These are phyloP conservation scores for Vitis hybrid DNA, from an alignment of 177 flowering plant genomes.

Conservation along the genomic window DNA sequence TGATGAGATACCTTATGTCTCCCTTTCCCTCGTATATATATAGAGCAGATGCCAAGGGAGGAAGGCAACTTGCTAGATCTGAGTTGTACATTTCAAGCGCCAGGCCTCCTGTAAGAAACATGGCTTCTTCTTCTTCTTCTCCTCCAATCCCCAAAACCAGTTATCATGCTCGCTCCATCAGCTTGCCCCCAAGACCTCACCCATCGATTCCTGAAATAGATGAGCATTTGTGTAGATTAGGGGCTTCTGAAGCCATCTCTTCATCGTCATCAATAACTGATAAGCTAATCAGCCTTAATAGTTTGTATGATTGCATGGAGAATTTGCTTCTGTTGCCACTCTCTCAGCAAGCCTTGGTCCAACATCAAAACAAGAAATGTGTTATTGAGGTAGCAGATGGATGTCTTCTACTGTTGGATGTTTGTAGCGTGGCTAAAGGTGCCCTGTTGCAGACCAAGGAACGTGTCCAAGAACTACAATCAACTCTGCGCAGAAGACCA, in stretches of 20 bases:
- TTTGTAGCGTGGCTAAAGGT: conserved; percentile 16
- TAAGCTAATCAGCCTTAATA: conserved; percentile 17
- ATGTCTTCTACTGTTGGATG: conserved; percentile 26
- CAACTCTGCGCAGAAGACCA: conserved; percentile 4
- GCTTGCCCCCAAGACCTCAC: conserved; percentile 27
- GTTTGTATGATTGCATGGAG: conserved; percentile 25
- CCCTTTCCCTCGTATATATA: not conserved
- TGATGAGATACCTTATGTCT: not conserved
- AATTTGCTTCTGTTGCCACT: conserved; percentile 25
- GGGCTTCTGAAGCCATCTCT: conserved; percentile 15
- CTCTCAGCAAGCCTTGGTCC: conserved; percentile 18
- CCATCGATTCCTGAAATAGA: conserved; percentile 10
- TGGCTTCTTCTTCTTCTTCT: conserved; percentile 13
- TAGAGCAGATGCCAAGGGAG: not conserved
- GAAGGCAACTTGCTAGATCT: not conserved
- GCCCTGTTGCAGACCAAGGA: conserved; percentile 18
- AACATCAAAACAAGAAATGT: conserved; percentile 2
- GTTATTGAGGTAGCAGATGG: conserved; percentile 24
- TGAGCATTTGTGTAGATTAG: conserved; percentile 20
- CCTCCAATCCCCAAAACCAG: conserved; percentile 23
- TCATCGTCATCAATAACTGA: conserved; percentile 11
- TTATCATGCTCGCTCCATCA: conserved; percentile 21
- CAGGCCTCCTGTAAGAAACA: not conserved
- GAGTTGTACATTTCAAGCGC: not conserved
- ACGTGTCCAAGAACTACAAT: conserved; percentile 18